phyloP scores from a whole-genome alignment of 306 rosid species.

The Vigna radiata region DNA sequence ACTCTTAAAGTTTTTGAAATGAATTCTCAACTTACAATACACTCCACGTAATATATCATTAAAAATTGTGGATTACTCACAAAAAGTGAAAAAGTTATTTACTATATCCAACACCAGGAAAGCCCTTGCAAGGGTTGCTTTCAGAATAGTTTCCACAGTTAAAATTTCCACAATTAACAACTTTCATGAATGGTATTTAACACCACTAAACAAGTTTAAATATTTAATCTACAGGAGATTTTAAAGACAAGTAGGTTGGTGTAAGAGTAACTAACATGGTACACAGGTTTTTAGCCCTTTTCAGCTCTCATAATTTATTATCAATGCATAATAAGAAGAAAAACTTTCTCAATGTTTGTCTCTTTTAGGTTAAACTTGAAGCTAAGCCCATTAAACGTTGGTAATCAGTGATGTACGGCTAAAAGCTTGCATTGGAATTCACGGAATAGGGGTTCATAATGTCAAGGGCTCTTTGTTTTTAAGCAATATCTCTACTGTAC shows the following conservation, averaged over 20 bases:
- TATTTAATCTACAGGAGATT: conserved; percentile 15
- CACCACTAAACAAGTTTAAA: conserved; percentile 16
- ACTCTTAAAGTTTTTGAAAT: not conserved
- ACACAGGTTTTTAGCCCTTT: conserved; percentile 2
- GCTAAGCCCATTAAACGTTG: conserved; percentile 45
- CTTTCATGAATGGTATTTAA: not conserved
- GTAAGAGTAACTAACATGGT: conserved; percentile 28
- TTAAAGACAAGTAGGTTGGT: conserved; percentile 31
- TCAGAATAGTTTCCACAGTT: not conserved
- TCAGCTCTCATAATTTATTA: not conserved
- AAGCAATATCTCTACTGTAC: conserved; percentile 56
- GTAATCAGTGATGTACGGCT: conserved; percentile 43
- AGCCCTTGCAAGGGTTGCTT: not conserved
- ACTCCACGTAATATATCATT: not conserved
- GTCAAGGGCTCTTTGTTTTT: conserved; percentile 57
- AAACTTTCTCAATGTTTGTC: not conserved
- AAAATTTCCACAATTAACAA: not conserved
- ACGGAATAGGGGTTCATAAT: conserved; percentile 58
- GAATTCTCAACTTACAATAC: not conserved
- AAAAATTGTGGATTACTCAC: not conserved
- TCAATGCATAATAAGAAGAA: not conserved
- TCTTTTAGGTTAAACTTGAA: conserved; percentile 54
- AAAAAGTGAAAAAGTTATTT: not conserved
- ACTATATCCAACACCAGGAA: not conserved
- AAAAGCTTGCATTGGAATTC: conserved; percentile 76